Evolutionary conservation across 108 stramenopile species (phyloP), one percentile per base, ranked within the genome.

Genomic region (Schizochytrium sp.): DNA sequence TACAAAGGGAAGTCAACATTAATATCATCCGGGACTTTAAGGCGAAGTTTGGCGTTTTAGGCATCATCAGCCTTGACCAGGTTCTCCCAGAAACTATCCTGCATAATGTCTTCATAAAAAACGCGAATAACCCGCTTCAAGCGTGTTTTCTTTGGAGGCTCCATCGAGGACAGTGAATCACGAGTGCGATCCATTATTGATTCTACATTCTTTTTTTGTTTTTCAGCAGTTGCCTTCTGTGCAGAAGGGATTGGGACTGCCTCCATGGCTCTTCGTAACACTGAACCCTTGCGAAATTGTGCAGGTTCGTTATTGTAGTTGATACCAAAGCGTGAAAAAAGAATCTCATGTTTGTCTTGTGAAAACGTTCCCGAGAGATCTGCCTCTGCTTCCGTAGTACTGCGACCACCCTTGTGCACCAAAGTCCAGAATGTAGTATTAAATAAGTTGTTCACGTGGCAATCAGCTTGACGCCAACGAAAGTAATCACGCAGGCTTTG

Each of bases 361-460:
- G 91, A 91, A 12, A 89, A 45, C 8, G 91, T 91, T 49, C 91
- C 91, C 50, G 91, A 90, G 15, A 92, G 89, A 19, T 89, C 91
- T 8, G 88, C 50, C 72, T 92, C 91, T 8, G 91, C 90, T 15
- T 91, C 91, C 87, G 90, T 89, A 53, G 72, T 72, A 28, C 56
- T 46, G 49, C 45, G 72, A 38, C 87, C 53, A 28, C 88, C 88
- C 8, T 69, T 15, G 4, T 90, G 49, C 44, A 92, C 91, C 19
- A 92, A 73, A 8, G 89, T 50, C 91, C 91, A 92, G 46, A 92
- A 92, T 40, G 89, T 72, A 42, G 91, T 87, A 57, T 92, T 92
- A 89, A 91, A 92, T 7, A 92, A 88, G 87, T 92, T 92, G 87
- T 92, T 92, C 60, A 92, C 88, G 89, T 92, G 91, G 91, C 91